These are phyloP conservation scores for Thelephora terrestris DNA, from an alignment of 1,284 basidiomycete species.

Conservation along the genomic window DNA sequence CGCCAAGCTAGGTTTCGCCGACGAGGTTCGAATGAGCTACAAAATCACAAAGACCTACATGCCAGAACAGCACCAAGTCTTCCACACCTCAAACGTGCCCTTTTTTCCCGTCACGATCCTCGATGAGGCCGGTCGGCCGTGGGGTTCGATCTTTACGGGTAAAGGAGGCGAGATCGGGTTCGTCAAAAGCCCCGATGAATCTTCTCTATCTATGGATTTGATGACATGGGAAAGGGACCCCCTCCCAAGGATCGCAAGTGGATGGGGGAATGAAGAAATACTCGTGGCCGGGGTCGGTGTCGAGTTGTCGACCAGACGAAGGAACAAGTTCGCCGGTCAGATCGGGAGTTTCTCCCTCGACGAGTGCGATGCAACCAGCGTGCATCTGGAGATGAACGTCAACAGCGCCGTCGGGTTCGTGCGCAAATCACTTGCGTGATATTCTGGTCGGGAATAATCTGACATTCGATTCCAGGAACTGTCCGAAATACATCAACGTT, in stretches of 20 bases:
- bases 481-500: constrained; percentile 56
- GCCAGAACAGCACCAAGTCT: constrained; percentile 26
- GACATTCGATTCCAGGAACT: constrained; percentile 34
- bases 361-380: constrained; percentile 14
- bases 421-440: constrained; percentile 12
- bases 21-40: constrained; percentile 19
- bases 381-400: too few relatives aligned
- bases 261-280: constrained; percentile 24
- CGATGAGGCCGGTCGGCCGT: constrained; percentile 26
- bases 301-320: constrained; percentile 43
- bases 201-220: constrained; percentile 32
- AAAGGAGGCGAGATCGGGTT: constrained; percentile 30
- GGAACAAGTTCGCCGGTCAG: constrained; percentile 54
- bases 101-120: constrained; percentile 32
- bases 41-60: constrained; percentile 22
- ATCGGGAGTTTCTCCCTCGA: constrained; percentile 25
- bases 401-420: constrained; percentile 52
- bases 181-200: constrained; percentile 29
- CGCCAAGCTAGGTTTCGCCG: constrained; percentile 19
- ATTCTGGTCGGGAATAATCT: not conserved
- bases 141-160: constrained; percentile 28
- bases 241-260: constrained; percentile 13
- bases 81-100: constrained; percentile 25
- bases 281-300: constrained; percentile 52
- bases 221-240: constrained; percentile 49